Evolutionary conservation across 2,329 filamentous ascomycete species (phyloP), one percentile per base, ranked within the genome.

Genomic region (Ophiocordyceps camponoti-floridani): DNA sequence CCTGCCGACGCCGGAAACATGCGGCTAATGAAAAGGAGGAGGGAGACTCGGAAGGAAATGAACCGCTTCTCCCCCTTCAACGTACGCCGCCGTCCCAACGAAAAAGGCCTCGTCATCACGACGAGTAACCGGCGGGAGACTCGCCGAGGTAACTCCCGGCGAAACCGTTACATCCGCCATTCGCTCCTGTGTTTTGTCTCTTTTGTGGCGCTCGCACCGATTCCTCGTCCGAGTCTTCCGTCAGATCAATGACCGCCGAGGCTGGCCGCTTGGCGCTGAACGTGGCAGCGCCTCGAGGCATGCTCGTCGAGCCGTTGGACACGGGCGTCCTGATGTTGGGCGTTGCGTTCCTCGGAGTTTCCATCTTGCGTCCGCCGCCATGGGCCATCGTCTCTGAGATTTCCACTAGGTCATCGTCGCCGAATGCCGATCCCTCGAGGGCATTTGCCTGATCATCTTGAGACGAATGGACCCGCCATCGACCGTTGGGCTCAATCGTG

Each of bases 401-500:
- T 13, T 69, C 63, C 11, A 73, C 45, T 26, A 73, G 69, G 33
- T 75, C 72, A n/a, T 72, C 69, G 7, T 68, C 64, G 7, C 64
- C 51, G 10, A 56, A 53, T 7, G 55, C 46, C 41, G 52, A 45
- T 7, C 53, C 54, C 16, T 53, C 54, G 53, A 58, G 52, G 35
- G 58, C 54, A 3, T 51, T 46, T 13, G 48, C 47, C 10, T 52
- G 44, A 4, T 57, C 57, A 8, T 61, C 56, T 6, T 64, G 62
- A 4, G 55, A 52, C 10, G 54, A 55, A 40, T 66, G 65, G 8
- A 59, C 56, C 43, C 61, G 61, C 91, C 91, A 98, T 52, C 72
- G 69, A 3, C 89, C 91, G 51, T 87, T 73, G 1, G 89, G 86
- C 54, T 96, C 85, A 40, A 98, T 85, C 1, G 81, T 88, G 26